Evolutionary conservation across 768 basidiomycete genomes (phyloP).

Genomic region (Tricholoma flavovirens): DNA sequence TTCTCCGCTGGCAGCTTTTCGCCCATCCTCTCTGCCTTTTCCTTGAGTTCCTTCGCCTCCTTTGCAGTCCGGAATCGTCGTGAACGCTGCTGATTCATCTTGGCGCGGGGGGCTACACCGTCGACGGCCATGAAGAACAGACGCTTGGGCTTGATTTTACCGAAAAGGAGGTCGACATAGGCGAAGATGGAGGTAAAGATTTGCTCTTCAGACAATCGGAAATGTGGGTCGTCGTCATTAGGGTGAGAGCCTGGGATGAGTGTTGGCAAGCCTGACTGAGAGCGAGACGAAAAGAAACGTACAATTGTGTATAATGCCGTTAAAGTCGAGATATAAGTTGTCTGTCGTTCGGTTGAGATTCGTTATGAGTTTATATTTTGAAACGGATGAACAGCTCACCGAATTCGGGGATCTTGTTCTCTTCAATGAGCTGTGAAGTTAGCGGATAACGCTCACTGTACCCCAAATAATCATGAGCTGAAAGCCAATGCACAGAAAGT

Average conservation of each 20-base stretch:
- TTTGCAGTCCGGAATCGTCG: conserved; percentile 92
- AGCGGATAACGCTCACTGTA: conserved; percentile 92
- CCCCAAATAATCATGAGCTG: not conserved
- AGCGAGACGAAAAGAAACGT: conserved; percentile 13
- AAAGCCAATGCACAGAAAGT: not conserved
- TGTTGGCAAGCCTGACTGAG: not conserved
- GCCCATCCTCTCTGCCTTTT: conserved; percentile 84
- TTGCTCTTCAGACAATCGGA: conserved; percentile 92
- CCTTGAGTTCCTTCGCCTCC: conserved; percentile 81
- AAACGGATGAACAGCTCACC: conserved; percentile 39
- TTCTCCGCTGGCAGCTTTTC: conserved; percentile 91
- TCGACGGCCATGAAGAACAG: conserved; percentile 99
- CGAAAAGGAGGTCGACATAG: conserved; percentile 95
- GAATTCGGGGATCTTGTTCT: conserved; percentile 99
- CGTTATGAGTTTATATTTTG: not conserved
- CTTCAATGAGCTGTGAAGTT: conserved; percentile 95
- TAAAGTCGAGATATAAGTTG: conserved; percentile 92
- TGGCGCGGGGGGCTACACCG: conserved; percentile 93
- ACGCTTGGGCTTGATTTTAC: conserved; percentile 96
- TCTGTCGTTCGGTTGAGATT: conserved; percentile 35
- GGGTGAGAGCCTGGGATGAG: conserved; percentile 76
- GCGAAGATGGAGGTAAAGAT: conserved; percentile 96
- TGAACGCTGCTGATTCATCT: conserved; percentile 98
- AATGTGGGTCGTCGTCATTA: conserved; percentile 93
- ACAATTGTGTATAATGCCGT: conserved; percentile 89